A percentile compares a stretch with the other conserved stretches of the same genome.
Evolutionary conservation across 495 filamentous ascomycete genomes (phyloP).

Genomic region (Daldinia vernicosa): DNA sequence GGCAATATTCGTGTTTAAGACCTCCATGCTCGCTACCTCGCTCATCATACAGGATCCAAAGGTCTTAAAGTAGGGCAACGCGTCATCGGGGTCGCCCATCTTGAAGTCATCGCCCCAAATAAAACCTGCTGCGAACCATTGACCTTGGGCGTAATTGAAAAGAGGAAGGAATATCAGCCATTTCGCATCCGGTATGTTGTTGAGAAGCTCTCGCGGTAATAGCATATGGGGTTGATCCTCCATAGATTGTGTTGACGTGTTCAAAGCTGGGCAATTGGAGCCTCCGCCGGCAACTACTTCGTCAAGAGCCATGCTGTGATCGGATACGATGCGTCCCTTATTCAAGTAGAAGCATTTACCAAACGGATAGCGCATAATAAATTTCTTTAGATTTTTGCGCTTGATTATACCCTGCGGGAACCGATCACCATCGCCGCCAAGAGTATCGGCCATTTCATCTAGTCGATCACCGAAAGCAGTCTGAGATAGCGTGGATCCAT

Average conservation of each 20-base stretch:
- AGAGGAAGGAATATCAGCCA: conserved; percentile 68
- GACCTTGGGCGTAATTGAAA: conserved; percentile 73
- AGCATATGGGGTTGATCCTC: conserved; percentile 21
- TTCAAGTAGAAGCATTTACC: conserved; percentile 39
- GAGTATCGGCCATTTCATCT: conserved; percentile 36
- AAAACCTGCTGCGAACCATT: conserved; percentile 76
- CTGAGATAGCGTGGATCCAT: conserved; percentile 6
- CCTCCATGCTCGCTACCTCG: conserved; percentile 63
- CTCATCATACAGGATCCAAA: conserved; percentile 71
- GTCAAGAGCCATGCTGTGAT: conserved; percentile 20
- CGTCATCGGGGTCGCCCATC: conserved; percentile 47
- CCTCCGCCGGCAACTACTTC: conserved; percentile 30
- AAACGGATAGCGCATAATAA: conserved; percentile 33
- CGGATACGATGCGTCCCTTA: conserved; percentile 24
- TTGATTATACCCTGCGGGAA: conserved; percentile 20
- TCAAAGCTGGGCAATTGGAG: conserved; percentile 7
- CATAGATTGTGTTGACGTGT: conserved; percentile 5
- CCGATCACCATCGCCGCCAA: conserved; percentile 16
- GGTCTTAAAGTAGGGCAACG: conserved; percentile 56
- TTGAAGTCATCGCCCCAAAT: conserved; percentile 67
- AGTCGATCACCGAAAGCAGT: conserved; percentile 12
- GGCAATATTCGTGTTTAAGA: conserved; percentile 53
- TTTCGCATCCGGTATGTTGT: conserved; percentile 59
- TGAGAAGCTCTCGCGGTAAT: conserved; percentile 36
- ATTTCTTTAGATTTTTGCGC: conserved; percentile 33